phyloP scores from a whole-genome alignment of 148 eudicot genomes.

The Pharnaceum exiguum region DNA sequence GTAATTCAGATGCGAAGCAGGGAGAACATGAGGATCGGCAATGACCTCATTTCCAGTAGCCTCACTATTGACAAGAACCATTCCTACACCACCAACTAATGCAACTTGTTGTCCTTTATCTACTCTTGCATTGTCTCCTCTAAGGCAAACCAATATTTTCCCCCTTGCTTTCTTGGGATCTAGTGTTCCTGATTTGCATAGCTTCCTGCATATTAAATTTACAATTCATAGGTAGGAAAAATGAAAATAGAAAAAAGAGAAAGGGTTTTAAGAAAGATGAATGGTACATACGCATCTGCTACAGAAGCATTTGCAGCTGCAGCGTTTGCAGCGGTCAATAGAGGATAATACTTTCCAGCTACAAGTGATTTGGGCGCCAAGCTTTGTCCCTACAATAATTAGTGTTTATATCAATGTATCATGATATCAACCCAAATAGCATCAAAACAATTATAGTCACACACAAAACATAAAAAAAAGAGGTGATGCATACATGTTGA shows the following conservation, averaged over 20 bases:
- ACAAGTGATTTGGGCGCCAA: conserved; percentile 52
- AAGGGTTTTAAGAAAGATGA: background rate
- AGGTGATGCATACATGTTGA: too few species aligned
- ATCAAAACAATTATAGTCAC: too few species aligned
- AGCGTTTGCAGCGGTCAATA: conserved; percentile 48
- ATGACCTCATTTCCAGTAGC: conserved; percentile 56
- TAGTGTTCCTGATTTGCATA: conserved; percentile 55
- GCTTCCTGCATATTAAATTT: conserved; percentile 31
- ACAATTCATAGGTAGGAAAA: background rate
- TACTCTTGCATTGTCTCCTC: conserved; percentile 73
- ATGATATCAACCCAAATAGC: too few species aligned
- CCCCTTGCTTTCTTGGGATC: conserved; percentile 60
- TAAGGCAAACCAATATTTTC: conserved; percentile 65
- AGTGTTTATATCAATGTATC: background rate
- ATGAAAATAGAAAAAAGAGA: background rate
- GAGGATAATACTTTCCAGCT: conserved; percentile 38
- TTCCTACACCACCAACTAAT: conserved; percentile 73
- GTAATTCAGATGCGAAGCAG: conserved; percentile 67
- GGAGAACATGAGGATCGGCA: conserved; percentile 87
- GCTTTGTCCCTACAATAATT: conserved; percentile 60
- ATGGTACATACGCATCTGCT: conserved; percentile 57
- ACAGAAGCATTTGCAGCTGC: conserved; percentile 50
- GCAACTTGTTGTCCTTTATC: conserved; percentile 78
- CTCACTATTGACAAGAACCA: conserved; percentile 63
- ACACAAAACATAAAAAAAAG: too few species aligned